These are phyloP conservation scores for Eucalyptus microcorys DNA, from an alignment of 345 rosid genomes.

Conservation along the genomic window DNA sequence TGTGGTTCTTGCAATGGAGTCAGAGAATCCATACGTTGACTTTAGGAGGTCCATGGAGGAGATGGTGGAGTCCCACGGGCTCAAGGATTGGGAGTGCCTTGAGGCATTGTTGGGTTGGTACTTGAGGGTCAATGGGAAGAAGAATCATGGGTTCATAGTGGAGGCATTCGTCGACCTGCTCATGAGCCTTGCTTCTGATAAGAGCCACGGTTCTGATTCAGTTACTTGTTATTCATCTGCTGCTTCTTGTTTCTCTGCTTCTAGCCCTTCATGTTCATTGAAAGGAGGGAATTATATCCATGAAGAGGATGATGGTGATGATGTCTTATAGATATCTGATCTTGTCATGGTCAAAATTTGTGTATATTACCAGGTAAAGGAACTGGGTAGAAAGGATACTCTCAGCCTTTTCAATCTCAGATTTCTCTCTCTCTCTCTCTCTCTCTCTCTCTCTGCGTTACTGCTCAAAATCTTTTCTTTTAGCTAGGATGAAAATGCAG, in stretches of 20 bases:
- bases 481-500: not conserved
- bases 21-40: slow-evolving; percentile 68
- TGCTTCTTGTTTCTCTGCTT: slow-evolving; percentile 21
- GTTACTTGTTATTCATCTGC: slow-evolving; percentile 32
- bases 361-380: slow-evolving; percentile 1
- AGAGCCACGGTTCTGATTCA: not conserved
- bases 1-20: slow-evolving; percentile 55
- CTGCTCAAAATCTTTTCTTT: not conserved
- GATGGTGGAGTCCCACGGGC: slow-evolving; percentile 60
- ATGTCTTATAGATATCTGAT: not conserved
- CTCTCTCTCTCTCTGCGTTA: not conserved
- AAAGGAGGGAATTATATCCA: not conserved
- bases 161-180: slow-evolving; percentile 77
- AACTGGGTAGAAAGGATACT: not conserved
- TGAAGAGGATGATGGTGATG: not conserved
- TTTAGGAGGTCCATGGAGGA: slow-evolving; percentile 88
- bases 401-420: not conserved
- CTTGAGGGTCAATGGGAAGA: slow-evolving; percentile 60
- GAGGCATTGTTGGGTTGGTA: slow-evolving; percentile 79
- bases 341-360: not conserved
- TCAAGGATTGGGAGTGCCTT: slow-evolving; percentile 65
- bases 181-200: slow-evolving; percentile 9
- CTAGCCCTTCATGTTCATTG: slow-evolving; percentile 6
- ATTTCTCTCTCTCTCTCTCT: not conserved
- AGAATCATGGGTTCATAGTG: slow-evolving; percentile 57